A percentile compares a stretch with the other conserved stretches of the same genome.
These are phyloP conservation scores for Crithidia bombi DNA, from an alignment of 208 protist species.

Conservation along the genomic window DNA sequence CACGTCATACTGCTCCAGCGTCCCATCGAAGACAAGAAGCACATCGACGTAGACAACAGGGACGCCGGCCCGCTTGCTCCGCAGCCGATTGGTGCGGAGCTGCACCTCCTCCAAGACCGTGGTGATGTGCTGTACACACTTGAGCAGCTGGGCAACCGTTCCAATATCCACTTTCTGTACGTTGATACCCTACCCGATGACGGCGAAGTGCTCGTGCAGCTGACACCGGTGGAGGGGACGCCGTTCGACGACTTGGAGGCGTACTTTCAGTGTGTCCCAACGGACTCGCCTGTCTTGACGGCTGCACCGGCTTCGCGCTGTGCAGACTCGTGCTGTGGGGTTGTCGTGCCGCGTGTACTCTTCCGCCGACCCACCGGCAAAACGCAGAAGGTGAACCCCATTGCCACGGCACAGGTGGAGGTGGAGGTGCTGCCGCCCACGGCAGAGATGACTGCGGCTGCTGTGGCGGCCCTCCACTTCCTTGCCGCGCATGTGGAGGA, in stretches of 20 bases:
- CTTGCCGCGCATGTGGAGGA: slow-evolving; percentile 44
- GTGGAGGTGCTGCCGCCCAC: slow-evolving; percentile 42
- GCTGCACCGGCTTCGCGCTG: slow-evolving; percentile 30
- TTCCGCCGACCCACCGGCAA: slow-evolving; percentile 57
- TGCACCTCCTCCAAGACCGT: slow-evolving; percentile 70
- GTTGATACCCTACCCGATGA: slow-evolving; percentile 76
- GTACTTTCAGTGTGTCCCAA: slow-evolving; percentile 37
- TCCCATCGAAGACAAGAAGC: slow-evolving; percentile 42
- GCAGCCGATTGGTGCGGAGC: slow-evolving; percentile 60
- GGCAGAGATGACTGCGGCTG: slow-evolving; percentile 42
- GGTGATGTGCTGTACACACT: slow-evolving; percentile 70
- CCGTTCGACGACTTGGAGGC: slow-evolving; percentile 71
- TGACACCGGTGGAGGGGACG: slow-evolving; percentile 76
- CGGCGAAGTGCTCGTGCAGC: slow-evolving; percentile 76
- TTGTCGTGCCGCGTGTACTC: slow-evolving; percentile 69
- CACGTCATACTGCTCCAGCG: slow-evolving; percentile 65
- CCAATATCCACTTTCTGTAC: slow-evolving; percentile 50
- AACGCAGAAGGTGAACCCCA: slow-evolving; percentile 56
- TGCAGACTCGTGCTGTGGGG: slow-evolving; percentile 61
- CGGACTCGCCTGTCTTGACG: slow-evolving; percentile 2
- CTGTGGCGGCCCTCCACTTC: slow-evolving; percentile 43
- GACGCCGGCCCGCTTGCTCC: slow-evolving; percentile 40
- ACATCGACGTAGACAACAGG: slow-evolving; percentile 49
- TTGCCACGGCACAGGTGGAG: slow-evolving; percentile 53
- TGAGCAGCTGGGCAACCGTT: slow-evolving; percentile 49